phyloP scores from a whole-genome alignment of 2,329 filamentous ascomycete genomes.

The Venturia aucupariae region DNA sequence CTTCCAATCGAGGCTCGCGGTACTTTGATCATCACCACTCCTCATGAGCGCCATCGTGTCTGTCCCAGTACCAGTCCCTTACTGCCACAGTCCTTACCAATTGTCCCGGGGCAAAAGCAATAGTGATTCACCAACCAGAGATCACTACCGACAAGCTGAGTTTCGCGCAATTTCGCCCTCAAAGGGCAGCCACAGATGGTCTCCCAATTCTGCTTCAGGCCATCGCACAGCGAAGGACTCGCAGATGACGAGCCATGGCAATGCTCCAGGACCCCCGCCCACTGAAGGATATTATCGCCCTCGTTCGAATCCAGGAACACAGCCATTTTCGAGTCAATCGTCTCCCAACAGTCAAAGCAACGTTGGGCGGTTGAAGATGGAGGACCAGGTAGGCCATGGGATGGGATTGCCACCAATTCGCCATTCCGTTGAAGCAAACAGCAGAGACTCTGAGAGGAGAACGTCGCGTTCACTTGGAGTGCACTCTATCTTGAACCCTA shows the following conservation, averaged over 20 bases:
- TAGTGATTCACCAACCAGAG: neutral
- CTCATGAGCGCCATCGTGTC: slow-evolving; percentile 12
- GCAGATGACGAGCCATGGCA: slow-evolving; percentile 14
- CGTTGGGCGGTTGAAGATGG: neutral
- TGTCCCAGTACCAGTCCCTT: neutral
- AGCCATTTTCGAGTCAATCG: neutral
- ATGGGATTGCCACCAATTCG: neutral
- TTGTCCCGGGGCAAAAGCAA: neutral
- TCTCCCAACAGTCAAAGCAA: neutral
- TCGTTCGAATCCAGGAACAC: neutral
- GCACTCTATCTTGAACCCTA: slow-evolving; percentile 38
- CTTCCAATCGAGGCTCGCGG: neutral
- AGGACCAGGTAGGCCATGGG: neutral
- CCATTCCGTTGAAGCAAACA: neutral
- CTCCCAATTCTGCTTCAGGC: neutral
- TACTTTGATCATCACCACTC: neutral
- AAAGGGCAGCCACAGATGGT: slow-evolving; percentile 8
- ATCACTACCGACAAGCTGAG: neutral
- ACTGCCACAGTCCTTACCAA: slow-evolving; percentile 2
- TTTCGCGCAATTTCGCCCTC: neutral
- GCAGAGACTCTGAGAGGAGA: neutral
- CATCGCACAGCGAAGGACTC: slow-evolving; percentile 7
- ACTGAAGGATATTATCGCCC: neutral
- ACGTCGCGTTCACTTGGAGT: slow-evolving; percentile 31
- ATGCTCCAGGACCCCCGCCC: neutral